phyloP scores from a whole-genome alignment of 2,329 filamentous ascomycete species.

The Pyrenochaeta sp. region DNA sequence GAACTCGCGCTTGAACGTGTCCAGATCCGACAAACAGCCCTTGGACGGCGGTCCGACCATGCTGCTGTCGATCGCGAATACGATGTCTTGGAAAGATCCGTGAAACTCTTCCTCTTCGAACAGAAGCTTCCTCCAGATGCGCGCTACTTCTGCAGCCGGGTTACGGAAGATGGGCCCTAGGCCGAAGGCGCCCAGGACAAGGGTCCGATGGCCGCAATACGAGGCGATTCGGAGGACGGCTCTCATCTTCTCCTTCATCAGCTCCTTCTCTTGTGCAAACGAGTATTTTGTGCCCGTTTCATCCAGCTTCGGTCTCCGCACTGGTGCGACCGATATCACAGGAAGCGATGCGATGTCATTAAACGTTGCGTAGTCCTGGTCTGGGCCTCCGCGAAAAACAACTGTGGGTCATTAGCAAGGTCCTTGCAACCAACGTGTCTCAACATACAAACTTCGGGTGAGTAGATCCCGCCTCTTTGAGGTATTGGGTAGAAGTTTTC shows the following conservation, averaged over 20 bases:
- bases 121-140: slow-evolving; percentile 55
- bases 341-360: slow-evolving; percentile 66
- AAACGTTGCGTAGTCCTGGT: slow-evolving; percentile 52
- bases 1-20: slow-evolving; percentile 53
- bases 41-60: slow-evolving; percentile 42
- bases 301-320: slow-evolving; percentile 76
- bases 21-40: slow-evolving; percentile 46
- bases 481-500: slow-evolving; percentile 75
- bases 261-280: slow-evolving; percentile 73
- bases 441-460: slow-evolving; percentile 69
- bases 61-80: slow-evolving; percentile 55
- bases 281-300: slow-evolving; percentile 73
- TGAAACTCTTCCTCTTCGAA: slow-evolving; percentile 56
- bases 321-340: slow-evolving; percentile 77
- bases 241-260: slow-evolving; percentile 77
- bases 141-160: slow-evolving; percentile 53
- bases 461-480: slow-evolving; percentile 73
- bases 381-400: slow-evolving; percentile 73
- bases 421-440: not conserved
- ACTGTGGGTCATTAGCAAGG: slow-evolving; percentile 53
- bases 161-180: slow-evolving; percentile 57
- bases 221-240: slow-evolving; percentile 74
- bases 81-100: slow-evolving; percentile 55
- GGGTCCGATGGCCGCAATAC: slow-evolving; percentile 48
- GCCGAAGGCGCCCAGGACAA: slow-evolving; percentile 56